Conservation (phyloP, 1,139 yeast genomes). For the Meyerozyma carpophila region DNA sequence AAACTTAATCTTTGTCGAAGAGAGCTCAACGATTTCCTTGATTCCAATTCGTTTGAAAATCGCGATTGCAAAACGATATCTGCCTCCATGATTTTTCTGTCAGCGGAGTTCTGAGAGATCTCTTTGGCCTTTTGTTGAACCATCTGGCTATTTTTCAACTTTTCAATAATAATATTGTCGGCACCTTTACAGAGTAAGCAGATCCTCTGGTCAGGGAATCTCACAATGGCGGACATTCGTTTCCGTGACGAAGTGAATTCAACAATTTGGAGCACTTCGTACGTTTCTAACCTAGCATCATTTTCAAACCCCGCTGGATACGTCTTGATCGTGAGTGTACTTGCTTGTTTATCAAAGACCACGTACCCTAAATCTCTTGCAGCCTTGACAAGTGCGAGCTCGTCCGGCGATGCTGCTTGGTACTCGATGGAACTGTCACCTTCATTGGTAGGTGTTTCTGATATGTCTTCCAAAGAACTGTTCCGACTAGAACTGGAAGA, state of each 20-base stretch:
- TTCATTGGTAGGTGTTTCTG: slow-evolving; percentile 6
- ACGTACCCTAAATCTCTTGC: slow-evolving; percentile 92
- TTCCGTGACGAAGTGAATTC: slow-evolving; percentile 87
- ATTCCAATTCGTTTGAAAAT: slow-evolving; percentile 29
- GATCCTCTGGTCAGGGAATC: slow-evolving; percentile 73
- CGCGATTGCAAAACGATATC: slow-evolving; percentile 59
- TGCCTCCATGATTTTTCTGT: slow-evolving; percentile 77
- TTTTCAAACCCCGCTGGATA: slow-evolving; percentile 77
- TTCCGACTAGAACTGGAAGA: slow-evolving; percentile 2
- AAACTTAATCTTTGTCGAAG: slow-evolving; percentile 28
- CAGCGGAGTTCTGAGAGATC: slow-evolving; percentile 51
- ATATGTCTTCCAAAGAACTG: slow-evolving; percentile 11
- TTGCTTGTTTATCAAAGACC: slow-evolving; percentile 62
- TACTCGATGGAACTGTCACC: slow-evolving; percentile 50
- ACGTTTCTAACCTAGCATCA: slow-evolving; percentile 59
- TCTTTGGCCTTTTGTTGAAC: slow-evolving; percentile 64
- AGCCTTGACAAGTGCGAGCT: slow-evolving; percentile 85
- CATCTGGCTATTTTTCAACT: slow-evolving; percentile 50
- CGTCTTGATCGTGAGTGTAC: slow-evolving; percentile 58
- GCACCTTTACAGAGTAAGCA: slow-evolving; percentile 92
- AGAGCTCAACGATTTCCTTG: slow-evolving; percentile 24
- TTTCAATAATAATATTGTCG: slow-evolving; percentile 83
- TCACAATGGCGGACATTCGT: slow-evolving; percentile 87
- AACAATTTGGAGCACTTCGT: slow-evolving; percentile 70
- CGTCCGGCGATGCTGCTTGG: slow-evolving; percentile 96